Conservation (phyloP, 768 basidiomycete species). For the Suillus sp. region DNA sequence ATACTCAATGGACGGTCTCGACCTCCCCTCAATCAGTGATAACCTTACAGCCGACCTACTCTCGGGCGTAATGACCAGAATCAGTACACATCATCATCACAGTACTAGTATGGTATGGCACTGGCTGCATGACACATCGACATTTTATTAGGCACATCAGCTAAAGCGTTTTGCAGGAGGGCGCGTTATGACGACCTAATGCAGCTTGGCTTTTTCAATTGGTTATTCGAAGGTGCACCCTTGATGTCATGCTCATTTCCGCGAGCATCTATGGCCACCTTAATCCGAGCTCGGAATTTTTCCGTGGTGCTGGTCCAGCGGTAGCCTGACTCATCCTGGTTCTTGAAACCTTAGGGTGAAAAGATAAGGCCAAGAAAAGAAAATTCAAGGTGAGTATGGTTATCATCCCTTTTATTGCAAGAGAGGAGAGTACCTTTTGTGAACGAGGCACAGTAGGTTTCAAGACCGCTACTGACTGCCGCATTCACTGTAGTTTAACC, state of each 20-base stretch:
- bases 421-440: neutral
- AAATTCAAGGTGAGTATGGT: neutral
- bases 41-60: neutral
- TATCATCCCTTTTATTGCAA: neutral
- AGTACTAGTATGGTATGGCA: neutral
- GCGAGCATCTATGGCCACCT: conserved; percentile 1
- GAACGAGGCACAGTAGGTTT: neutral
- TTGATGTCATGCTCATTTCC: conserved; percentile 6
- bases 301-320: neutral
- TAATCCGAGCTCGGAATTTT: neutral
- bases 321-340: neutral
- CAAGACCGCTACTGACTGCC: neutral
- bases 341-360: neutral
- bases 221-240: conserved; percentile 3
- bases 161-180: conserved; percentile 1
- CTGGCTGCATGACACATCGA: neutral
- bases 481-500: neutral
- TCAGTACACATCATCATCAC: neutral
- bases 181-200: conserved; percentile 5
- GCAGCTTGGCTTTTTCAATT: conserved; percentile 13
- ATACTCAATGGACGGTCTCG: neutral
- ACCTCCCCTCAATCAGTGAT: neutral
- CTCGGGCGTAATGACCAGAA: neutral
- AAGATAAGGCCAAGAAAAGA: conserved; percentile 7
- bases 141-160: neutral